Conservation (phyloP, 306 rosid species). For the Lablab purpureus region DNA sequence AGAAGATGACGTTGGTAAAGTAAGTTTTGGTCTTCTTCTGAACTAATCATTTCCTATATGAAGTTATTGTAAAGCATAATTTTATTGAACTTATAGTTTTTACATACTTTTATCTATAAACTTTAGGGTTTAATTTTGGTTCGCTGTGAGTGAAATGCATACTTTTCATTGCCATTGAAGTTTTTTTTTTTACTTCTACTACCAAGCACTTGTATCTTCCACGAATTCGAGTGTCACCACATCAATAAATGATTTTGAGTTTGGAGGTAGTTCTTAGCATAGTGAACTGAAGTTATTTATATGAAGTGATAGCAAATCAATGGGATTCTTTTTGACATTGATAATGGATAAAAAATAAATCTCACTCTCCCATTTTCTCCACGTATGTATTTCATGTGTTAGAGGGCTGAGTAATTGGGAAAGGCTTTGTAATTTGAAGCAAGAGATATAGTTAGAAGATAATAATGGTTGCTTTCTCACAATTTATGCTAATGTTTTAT, state of each 20-base stretch:
- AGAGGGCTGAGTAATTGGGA: no score
- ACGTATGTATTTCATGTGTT: no score
- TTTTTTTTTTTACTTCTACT: no score
- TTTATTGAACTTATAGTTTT: slow-evolving; percentile 6
- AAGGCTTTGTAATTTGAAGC: no score
- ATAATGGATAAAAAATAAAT: neutral
- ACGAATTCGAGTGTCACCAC: no score
- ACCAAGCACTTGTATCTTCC: no score
- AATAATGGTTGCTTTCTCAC: no score
- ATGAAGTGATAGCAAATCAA: no score
- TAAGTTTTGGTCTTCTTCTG: slow-evolving; percentile 50
- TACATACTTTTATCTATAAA: slow-evolving; percentile 12
- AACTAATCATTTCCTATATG: slow-evolving; percentile 24
- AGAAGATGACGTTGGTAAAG: slow-evolving; percentile 85
- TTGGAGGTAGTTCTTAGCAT: neutral
- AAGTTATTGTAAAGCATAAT: slow-evolving; percentile 13
- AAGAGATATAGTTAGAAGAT: no score
- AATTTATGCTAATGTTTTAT: no score
- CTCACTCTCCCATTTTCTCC: no score
- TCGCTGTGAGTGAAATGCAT: neutral
- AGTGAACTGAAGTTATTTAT: neutral
- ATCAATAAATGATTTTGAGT: no score
- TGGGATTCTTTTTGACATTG: neutral
- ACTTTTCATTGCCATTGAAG: neutral
- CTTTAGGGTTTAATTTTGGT: neutral